These are phyloP conservation scores for Tympanopsis confertula DNA, from an alignment of 2,329 filamentous ascomycete species.

Conservation along the genomic window DNA sequence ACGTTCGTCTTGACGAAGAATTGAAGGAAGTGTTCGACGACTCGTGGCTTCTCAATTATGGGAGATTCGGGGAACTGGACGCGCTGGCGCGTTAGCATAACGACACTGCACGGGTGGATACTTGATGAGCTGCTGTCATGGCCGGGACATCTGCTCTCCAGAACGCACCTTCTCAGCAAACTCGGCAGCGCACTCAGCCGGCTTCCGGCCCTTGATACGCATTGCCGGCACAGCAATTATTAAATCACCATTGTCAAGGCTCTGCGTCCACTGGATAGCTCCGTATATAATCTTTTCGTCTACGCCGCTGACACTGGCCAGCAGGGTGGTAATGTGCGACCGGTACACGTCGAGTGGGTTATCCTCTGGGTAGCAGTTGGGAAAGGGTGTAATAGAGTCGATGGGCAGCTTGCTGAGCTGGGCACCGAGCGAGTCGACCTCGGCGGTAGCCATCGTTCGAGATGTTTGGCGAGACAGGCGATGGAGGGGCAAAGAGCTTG, in stretches of 20 bases:
- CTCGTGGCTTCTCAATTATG: constrained; percentile 58
- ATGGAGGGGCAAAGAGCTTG: too few relatives aligned
- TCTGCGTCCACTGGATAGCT: constrained; percentile 66
- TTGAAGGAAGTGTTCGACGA: constrained; percentile 59
- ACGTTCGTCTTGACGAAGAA: constrained; percentile 70
- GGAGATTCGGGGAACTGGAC: constrained; percentile 61
- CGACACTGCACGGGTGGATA: constrained; percentile 3
- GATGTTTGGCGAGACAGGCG: too few relatives aligned
- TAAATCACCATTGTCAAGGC: constrained; percentile 73
- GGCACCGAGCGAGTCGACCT: too few relatives aligned
- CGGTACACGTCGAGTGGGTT: constrained; percentile 76
- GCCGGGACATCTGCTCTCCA: constrained; percentile 2
- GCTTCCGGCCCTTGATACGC: constrained; percentile 61
- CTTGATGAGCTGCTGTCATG: background rate
- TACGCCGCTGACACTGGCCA: constrained; percentile 59
- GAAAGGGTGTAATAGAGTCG: constrained; percentile 22
- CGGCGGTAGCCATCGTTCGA: too few relatives aligned
- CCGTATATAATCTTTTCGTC: constrained; percentile 62
- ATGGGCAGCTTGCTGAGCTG: background rate
- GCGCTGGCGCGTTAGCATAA: background rate
- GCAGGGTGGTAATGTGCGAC: constrained; percentile 59
- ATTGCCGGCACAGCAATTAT: constrained; percentile 70
- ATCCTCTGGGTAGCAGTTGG: constrained; percentile 50
- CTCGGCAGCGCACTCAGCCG: constrained; percentile 46
- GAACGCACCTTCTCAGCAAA: constrained; percentile 46